Conservation (phyloP, 495 filamentous ascomycete genomes). For the Entonaema liquescens region DNA sequence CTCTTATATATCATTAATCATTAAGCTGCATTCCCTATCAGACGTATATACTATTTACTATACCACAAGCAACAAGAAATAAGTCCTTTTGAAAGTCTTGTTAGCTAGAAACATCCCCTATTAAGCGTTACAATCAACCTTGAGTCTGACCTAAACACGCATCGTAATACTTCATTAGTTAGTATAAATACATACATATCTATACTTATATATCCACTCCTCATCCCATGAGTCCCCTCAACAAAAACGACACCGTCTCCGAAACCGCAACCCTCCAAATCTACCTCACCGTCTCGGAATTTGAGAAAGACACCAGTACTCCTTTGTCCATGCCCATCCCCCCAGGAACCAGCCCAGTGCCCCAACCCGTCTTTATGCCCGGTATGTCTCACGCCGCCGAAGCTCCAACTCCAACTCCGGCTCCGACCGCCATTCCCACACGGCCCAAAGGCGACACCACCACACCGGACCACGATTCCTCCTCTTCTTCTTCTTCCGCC, state of each 20-base stretch:
- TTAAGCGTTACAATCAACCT: neutral
- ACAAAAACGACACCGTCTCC: slow-evolving; percentile 8
- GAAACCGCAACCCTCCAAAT: slow-evolving; percentile 17
- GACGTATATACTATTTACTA: neutral
- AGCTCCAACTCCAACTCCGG: neutral
- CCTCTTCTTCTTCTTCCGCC: slow-evolving; percentile 8
- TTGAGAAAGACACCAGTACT: neutral
- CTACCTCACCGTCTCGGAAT: slow-evolving; percentile 19
- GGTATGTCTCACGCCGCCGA: slow-evolving; percentile 39
- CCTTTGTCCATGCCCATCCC: slow-evolving; percentile 36
- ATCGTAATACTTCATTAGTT: neutral
- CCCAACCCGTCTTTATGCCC: slow-evolving; percentile 44
- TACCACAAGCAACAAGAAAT: neutral
- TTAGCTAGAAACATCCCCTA: neutral
- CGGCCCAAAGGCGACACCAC: neutral
- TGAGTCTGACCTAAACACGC: neutral
- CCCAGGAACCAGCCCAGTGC: slow-evolving; percentile 45
- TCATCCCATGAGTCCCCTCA: slow-evolving; percentile 16
- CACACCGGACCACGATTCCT: slow-evolving; percentile 3
- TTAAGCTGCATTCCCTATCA: neutral
- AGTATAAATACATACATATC: neutral
- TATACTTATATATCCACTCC: neutral
- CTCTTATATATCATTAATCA: neutral
- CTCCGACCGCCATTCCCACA: slow-evolving; percentile 27
- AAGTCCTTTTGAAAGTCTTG: neutral